phyloP scores from a whole-genome alignment of 2,329 filamentous ascomycete species.

The Ophiobolus disseminans region DNA sequence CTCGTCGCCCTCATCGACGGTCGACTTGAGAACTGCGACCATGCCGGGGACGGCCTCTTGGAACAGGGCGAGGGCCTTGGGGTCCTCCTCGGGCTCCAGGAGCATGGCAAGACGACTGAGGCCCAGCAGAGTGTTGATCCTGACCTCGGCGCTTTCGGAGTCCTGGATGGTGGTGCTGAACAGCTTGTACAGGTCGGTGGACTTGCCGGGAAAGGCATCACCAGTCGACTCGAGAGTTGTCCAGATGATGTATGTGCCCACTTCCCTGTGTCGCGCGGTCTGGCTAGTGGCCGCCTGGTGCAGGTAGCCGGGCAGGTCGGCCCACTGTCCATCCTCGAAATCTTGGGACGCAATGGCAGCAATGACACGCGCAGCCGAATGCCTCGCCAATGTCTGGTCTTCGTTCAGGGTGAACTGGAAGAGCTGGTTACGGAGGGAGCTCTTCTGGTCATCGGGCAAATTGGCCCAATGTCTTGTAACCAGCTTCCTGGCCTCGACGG shows the following conservation, averaged over 20 bases:
- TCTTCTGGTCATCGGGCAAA: conserved; percentile 77
- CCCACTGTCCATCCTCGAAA: conserved; percentile 85
- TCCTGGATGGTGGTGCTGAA: conserved; percentile 90
- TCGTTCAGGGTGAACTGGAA: conserved; percentile 85
- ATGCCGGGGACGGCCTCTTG: conserved; percentile 84
- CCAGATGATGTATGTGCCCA: conserved; percentile 91
- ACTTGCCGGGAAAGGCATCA: conserved; percentile 81
- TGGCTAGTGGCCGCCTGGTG: conserved; percentile 78
- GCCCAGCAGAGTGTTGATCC: conserved; percentile 91
- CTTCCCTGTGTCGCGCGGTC: conserved; percentile 81
- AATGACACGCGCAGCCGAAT: conserved; percentile 87
- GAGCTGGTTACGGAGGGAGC: conserved; percentile 79
- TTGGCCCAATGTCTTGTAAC: conserved; percentile 85
- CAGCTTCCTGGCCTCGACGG: conserved; percentile 85
- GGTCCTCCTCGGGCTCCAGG: conserved; percentile 85
- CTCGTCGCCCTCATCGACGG: conserved; percentile 80
- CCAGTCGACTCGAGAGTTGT: conserved; percentile 89
- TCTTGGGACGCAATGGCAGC: conserved; percentile 86
- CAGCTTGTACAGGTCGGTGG: conserved; percentile 78
- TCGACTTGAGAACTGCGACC: conserved; percentile 86
- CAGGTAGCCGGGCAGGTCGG: conserved; percentile 78
- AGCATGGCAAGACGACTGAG: conserved; percentile 87
- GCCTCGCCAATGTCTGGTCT: conserved; percentile 75
- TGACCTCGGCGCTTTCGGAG: conserved; percentile 87
- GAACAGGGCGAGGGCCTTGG: conserved; percentile 74